A percentile compares a stretch with the other conserved stretches of the same genome.
These are phyloP conservation scores for Pyrenophora graminea DNA, from an alignment of 2,329 filamentous ascomycete species.

Conservation along the genomic window DNA sequence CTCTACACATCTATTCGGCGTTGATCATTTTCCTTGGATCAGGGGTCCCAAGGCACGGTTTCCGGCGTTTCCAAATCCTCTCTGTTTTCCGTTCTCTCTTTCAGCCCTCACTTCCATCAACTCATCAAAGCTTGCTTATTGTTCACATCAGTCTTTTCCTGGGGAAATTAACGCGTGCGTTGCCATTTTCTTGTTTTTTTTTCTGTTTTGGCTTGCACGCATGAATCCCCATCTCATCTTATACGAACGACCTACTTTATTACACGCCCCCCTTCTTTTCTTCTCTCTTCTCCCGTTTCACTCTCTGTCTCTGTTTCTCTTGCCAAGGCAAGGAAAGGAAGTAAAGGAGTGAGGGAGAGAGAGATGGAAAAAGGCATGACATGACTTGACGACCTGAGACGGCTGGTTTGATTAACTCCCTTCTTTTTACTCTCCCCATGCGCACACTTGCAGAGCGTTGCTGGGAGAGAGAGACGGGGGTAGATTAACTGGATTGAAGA, in stretches of 20 bases:
- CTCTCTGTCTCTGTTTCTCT: background rate
- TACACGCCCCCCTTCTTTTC: background rate
- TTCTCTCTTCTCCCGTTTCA: background rate
- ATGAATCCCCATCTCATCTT: background rate
- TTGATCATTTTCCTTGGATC: too few species aligned
- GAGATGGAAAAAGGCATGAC: background rate
- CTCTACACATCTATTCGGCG: too few species aligned
- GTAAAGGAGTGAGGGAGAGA: background rate
- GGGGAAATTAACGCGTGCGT: background rate
- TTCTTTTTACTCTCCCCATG: constrained; percentile 1
- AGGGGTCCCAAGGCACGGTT: too few species aligned
- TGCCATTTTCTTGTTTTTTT: too few species aligned
- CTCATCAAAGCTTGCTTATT: too few species aligned
- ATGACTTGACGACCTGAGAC: constrained; percentile 16
- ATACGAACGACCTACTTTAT: background rate
- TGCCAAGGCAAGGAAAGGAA: background rate
- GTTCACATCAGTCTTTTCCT: background rate
- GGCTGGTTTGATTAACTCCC: background rate
- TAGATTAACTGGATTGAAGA: too few species aligned
- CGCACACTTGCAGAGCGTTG: too few species aligned
- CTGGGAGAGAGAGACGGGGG: too few species aligned
- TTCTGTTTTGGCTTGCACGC: too few species aligned
- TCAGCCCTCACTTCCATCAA: too few species aligned
- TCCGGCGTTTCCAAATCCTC: too few species aligned
- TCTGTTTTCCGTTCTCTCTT: too few species aligned